A percentile compares a stretch with the other conserved stretches of the same genome.
These are phyloP conservation scores for Paecilomyces variotii DNA, from an alignment of 2,329 filamentous ascomycete species.

Conservation along the genomic window DNA sequence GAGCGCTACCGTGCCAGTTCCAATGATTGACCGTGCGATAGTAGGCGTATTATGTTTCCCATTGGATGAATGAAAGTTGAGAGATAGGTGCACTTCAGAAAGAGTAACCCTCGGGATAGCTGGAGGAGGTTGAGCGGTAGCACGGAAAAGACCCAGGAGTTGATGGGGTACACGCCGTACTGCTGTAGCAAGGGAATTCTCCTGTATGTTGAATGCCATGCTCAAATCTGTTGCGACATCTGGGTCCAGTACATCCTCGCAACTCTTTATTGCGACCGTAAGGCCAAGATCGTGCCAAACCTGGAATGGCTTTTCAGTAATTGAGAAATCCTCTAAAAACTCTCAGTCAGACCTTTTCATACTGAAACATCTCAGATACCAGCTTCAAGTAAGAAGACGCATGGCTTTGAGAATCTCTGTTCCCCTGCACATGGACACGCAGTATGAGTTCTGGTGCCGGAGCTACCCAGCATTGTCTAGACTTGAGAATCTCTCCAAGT, in stretches of 20 bases:
- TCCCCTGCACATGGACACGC: slow-evolving; percentile 14
- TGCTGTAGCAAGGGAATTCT: not conserved
- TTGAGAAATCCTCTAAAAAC: not conserved
- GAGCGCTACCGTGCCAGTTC: not conserved
- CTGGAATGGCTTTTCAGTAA: slow-evolving; percentile 10
- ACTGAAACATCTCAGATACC: slow-evolving; percentile 15
- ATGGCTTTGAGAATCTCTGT: not conserved
- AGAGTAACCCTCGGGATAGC: slow-evolving; percentile 10
- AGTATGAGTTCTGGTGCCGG: slow-evolving; percentile 17
- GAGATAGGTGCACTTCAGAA: slow-evolving; percentile 12
- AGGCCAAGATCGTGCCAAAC: slow-evolving; percentile 26
- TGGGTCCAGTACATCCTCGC: not conserved
- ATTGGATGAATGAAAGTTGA: slow-evolving; percentile 8
- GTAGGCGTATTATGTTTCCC: not conserved
- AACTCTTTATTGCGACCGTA: slow-evolving; percentile 13
- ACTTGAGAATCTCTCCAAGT: not conserved
- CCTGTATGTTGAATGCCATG: slow-evolving; percentile 16
- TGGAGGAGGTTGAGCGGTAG: slow-evolving; percentile 8
- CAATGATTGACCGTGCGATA: not conserved
- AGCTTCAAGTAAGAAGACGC: slow-evolving; percentile 7
- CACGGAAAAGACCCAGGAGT: slow-evolving; percentile 9
- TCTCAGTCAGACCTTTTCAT: slow-evolving; percentile 14
- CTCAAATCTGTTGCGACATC: slow-evolving; percentile 4
- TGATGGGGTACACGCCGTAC: slow-evolving; percentile 9
- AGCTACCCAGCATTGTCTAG: not conserved